Base-by-base conservation (phyloP, 1,284 basidiomycete genomes). In the Apiotrichum gamsii region DNA sequence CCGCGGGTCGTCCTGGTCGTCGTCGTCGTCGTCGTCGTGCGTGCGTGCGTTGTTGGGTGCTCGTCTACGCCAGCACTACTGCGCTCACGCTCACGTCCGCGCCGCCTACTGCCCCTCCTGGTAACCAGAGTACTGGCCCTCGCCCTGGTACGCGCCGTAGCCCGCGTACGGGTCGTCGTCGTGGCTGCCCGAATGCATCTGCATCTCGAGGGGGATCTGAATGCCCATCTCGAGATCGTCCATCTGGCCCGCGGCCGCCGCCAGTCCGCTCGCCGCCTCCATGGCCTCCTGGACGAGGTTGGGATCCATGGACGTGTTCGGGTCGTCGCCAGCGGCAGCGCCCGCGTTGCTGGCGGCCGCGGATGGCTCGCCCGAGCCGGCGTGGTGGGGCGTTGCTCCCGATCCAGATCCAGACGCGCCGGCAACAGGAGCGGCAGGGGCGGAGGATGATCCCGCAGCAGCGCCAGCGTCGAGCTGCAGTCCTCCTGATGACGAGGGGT, bases 221-320 rank as follows among this genome's bases (percentile, higher is more conserved):
- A 70, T 67, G 20, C 68, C 68, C 66, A 70, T 67, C 30, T 70
- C 68, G 50, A 70, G 47, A 45, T 70, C 68, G 53, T 70, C 68
- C 57, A 70, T 70, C 49, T 67, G 64, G 8, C 61, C 61, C 0
- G 50, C 58, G 15, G 45, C 49, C 4, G 61, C 65, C 0, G 33
- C 51, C 5, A 53, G 56, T 18, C 35, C 43, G 19, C 48, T 49
- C 5, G 63, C 61, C 6, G 61, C 61, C 20, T 64, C 64, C 63
- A 70, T 70, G 20, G 67, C 67, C 47, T 66, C 62, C 47, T 70
- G 68, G 6, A 70, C 65, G 60, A 67, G 61, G 47, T 57, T 61
- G 35, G 62, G 63, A 43, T 70, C 65, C 24, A 67, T 56, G 36
- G 47, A 34, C 28, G 44, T 39, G 24, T 39, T 31, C 19, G 30